phyloP scores from a whole-genome alignment of 257 asterid species.

The Solanum sejunctum region DNA sequence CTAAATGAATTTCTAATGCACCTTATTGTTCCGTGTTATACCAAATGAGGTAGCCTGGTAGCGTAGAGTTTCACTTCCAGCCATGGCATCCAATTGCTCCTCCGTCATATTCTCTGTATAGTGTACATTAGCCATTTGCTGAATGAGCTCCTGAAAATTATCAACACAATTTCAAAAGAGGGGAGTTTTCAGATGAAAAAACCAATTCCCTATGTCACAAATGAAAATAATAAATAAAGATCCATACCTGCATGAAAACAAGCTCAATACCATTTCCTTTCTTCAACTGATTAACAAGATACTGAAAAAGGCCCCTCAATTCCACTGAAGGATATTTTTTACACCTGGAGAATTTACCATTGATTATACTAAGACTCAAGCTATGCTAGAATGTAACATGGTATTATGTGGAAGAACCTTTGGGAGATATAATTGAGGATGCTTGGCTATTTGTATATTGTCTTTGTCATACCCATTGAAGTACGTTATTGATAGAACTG shows the following conservation, averaged over 20 bases:
- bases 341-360: constrained; percentile 47
- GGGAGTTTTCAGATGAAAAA: not conserved
- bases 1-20: constrained; percentile 5
- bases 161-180: constrained; percentile 10
- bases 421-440: too few relatives aligned
- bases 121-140: constrained; percentile 99
- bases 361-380: not conserved
- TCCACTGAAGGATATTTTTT: constrained; percentile 99
- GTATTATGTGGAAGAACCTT: not conserved
- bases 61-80: constrained; percentile 97
- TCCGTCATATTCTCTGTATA: constrained; percentile 99
- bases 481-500: too few relatives aligned
- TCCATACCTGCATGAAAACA: constrained; percentile 72
- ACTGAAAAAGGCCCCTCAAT: constrained; percentile 97
- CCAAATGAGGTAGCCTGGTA: constrained; percentile 99
- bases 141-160: constrained; percentile 76
- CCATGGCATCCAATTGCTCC: constrained; percentile 98
- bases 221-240: not conserved
- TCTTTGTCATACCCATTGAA: too few relatives aligned
- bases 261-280: constrained; percentile 96
- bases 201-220: not conserved
- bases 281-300: constrained; percentile 94
- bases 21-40: constrained; percentile 86
- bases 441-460: too few relatives aligned
- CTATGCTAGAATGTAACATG: not conserved